Base-by-base conservation (phyloP, 805 yeast genomes). In the Sungouiozyma intestinalis region DNA sequence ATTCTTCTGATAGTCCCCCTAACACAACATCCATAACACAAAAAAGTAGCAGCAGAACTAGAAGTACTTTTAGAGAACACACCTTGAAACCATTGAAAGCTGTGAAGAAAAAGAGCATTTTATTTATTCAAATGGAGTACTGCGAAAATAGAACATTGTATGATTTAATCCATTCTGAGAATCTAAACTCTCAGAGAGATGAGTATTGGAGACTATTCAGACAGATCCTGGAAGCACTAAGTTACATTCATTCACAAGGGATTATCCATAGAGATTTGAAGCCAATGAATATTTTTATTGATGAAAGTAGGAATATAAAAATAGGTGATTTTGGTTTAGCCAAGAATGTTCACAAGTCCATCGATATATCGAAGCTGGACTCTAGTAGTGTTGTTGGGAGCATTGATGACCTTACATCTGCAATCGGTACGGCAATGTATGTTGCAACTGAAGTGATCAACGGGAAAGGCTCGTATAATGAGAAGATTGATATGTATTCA, bases 271-370 rank as follows among this genome's bases (percentile, higher is more conserved):
- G 98, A 44, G 98, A 92, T 58, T 70, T 92, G 52, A 92, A 92
- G 59, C 97, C 98, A 1, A 84, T 85, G 73, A 92, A 92, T 58
- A 85, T 92, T 57, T 92, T 92, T 67, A 87, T 92, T 52, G 98
- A 92, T 61, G 83, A 82, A 49, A 75, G 84, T 1, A 79, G 83
- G 50, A 87, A 90, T 55, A 79, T 92, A 45, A 92, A 92, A 58
- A 81, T 92, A 35, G 98, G 98, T 54, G 99, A 92, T 58, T 92
- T 92, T 63, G 99, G 99, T 0, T 72, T 92, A 44, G 99, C 99
- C 0, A 87, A 88, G 50, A 88, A 81, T 55, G 87, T 85, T 1
- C 92, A 84, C 55, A 69, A 65, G 43, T 53, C 74, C 2, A 52
- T 59, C 3, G 63, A 62, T 21, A 48, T 62, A 18, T 45, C 64